Conservation (phyloP, 768 basidiomycete species). For the Boletus tylopilopsis region DNA sequence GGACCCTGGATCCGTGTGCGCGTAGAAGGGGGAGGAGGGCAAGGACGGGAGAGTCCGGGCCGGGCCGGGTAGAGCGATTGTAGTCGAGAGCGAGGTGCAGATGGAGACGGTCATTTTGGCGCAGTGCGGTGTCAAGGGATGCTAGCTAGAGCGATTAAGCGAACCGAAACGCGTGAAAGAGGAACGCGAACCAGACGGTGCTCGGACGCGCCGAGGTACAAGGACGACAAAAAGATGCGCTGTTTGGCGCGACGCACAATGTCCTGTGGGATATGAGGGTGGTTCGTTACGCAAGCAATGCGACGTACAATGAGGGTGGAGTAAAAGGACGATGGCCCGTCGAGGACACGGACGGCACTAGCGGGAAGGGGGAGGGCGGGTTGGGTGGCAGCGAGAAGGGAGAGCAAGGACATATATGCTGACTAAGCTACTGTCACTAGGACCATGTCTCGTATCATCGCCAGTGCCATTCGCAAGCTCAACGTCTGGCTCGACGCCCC, state of each 20-base stretch:
- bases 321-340: slow-evolving; percentile 59
- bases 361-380: slow-evolving; percentile 48
- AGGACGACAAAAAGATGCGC: slow-evolving; percentile 84
- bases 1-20: slow-evolving; percentile 69
- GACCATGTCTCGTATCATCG: background rate
- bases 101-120: slow-evolving; percentile 54
- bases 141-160: slow-evolving; percentile 53
- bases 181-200: slow-evolving; percentile 61
- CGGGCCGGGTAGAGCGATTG: slow-evolving; percentile 73
- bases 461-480: background rate
- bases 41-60: slow-evolving; percentile 63
- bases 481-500: background rate
- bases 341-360: slow-evolving; percentile 50
- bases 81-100: slow-evolving; percentile 77
- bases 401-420: slow-evolving; percentile 14
- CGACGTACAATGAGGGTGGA: slow-evolving; percentile 48
- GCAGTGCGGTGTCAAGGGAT: slow-evolving; percentile 58
- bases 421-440: slow-evolving; percentile 15
- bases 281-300: background rate
- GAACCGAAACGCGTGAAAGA: background rate
- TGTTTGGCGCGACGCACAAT: slow-evolving; percentile 74
- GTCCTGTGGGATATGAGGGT: slow-evolving; percentile 40
- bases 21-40: slow-evolving; percentile 69
- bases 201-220: slow-evolving; percentile 85
- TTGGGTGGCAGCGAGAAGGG: slow-evolving; percentile 35